Conservation (phyloP, 345 rosid species). For the Syzygium oleosum region DNA sequence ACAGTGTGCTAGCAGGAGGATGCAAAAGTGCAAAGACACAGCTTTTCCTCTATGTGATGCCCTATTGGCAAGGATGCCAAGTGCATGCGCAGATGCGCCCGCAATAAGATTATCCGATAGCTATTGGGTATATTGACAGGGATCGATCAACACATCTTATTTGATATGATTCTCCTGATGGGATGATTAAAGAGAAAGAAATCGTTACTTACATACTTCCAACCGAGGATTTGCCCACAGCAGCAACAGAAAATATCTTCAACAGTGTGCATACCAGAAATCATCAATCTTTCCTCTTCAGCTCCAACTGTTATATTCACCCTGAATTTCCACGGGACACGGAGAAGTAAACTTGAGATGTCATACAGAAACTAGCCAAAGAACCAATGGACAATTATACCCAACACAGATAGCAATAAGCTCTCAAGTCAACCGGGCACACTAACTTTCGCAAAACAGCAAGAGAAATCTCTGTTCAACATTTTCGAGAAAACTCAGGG, state of each 20-base stretch:
- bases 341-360: background rate
- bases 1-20: background rate
- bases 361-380: background rate
- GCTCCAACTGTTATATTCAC: slow-evolving; percentile 27
- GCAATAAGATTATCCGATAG: background rate
- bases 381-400: background rate
- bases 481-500: background rate
- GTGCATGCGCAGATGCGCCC: background rate
- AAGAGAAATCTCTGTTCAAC: background rate
- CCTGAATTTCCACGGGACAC: slow-evolving; percentile 2
- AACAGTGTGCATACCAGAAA: slow-evolving; percentile 35
- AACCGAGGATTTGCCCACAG: slow-evolving; percentile 41
- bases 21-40: background rate
- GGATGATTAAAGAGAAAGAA: background rate
- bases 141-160: background rate
- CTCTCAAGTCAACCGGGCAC: background rate
- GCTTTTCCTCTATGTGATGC: background rate
- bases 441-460: background rate
- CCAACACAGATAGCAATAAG: background rate
- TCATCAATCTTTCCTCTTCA: slow-evolving; percentile 30
- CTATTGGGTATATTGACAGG: background rate
- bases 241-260: slow-evolving; percentile 37
- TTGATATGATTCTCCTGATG: background rate
- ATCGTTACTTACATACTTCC: slow-evolving; percentile 32
- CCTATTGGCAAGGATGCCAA: background rate